Percentiles rank a stretch among this genome's conserved stretches.
Conservation (phyloP, 805 yeast species). For the Yueomyces sp. region DNA sequence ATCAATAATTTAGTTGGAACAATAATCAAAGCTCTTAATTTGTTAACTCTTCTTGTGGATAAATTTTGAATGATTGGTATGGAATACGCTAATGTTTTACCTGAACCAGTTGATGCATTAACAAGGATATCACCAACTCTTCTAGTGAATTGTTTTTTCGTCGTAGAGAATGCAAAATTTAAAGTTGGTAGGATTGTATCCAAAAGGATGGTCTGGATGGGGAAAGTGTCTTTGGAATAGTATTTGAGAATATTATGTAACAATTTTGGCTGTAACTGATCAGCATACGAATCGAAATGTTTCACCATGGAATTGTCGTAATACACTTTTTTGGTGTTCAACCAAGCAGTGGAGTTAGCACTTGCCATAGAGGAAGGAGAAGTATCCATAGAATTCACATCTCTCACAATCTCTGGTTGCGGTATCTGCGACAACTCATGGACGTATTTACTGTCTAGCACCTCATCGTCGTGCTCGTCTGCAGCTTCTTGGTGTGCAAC, state of each 20-base stretch:
- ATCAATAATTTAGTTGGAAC: conserved; percentile 88
- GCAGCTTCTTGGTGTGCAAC: conserved; percentile 7
- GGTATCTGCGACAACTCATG: conserved; percentile 64
- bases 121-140: conserved; percentile 67
- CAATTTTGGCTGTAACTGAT: conserved; percentile 16
- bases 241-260: conserved; percentile 19
- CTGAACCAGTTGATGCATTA: conserved; percentile 92
- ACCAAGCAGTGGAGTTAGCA: conserved; percentile 20
- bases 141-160: conserved; percentile 33
- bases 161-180: conserved; percentile 11
- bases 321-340: conserved; percentile 14
- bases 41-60: conserved; percentile 49
- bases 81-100: conserved; percentile 82
- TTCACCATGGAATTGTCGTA: conserved; percentile 18
- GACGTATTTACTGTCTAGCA: conserved; percentile 8
- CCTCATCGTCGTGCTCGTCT: conserved; percentile 15
- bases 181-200: conserved; percentile 16
- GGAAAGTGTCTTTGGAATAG: conserved; percentile 19
- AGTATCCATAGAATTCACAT: background rate
- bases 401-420: conserved; percentile 45
- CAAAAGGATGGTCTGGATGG: conserved; percentile 21
- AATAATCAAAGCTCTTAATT: conserved; percentile 59
- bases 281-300: conserved; percentile 9
- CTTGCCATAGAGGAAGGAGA: conserved; percentile 30
- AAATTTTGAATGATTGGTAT: conserved; percentile 71